Conservation (phyloP, 768 basidiomycete genomes). For the Agrocybe chaxingu region DNA sequence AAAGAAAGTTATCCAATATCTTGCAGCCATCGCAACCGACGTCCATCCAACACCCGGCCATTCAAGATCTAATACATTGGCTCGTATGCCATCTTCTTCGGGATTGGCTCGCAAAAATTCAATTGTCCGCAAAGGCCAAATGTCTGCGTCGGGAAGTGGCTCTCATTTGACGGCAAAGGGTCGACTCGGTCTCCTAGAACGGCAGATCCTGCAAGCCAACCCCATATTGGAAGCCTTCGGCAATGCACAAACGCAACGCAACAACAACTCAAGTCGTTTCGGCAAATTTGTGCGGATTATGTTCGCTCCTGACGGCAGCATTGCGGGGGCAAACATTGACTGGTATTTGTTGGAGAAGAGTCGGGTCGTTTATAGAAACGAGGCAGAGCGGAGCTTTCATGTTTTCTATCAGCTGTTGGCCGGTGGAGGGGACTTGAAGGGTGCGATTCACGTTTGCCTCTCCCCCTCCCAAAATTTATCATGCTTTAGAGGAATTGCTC, state of each 20-base stretch:
- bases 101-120: constrained; percentile 65
- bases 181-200: constrained; percentile 83
- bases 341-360: constrained; percentile 99
- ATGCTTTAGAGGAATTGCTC: constrained; percentile 59
- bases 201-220: constrained; percentile 96
- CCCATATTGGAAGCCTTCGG: constrained; percentile 98
- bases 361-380: constrained; percentile 82
- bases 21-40: constrained; percentile 94
- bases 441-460: constrained; percentile 34
- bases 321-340: constrained; percentile 96
- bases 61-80: constrained; percentile 62
- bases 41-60: constrained; percentile 59
- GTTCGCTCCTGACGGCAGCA: constrained; percentile 90
- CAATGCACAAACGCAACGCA: constrained; percentile 96
- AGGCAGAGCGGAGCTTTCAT: constrained; percentile 92
- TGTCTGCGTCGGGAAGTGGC: constrained; percentile 41
- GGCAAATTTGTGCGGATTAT: constrained; percentile 97
- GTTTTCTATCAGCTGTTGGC: constrained; percentile 95
- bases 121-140: constrained; percentile 49
- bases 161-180: constrained; percentile 59
- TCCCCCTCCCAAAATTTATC: not conserved
- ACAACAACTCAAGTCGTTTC: constrained; percentile 98
- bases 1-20: constrained; percentile 99
- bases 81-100: constrained; percentile 51
- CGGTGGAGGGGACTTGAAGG: constrained; percentile 67